Base-by-base conservation (phyloP, 2,329 filamentous ascomycete genomes). In the Tetracladium maxilliforme region DNA sequence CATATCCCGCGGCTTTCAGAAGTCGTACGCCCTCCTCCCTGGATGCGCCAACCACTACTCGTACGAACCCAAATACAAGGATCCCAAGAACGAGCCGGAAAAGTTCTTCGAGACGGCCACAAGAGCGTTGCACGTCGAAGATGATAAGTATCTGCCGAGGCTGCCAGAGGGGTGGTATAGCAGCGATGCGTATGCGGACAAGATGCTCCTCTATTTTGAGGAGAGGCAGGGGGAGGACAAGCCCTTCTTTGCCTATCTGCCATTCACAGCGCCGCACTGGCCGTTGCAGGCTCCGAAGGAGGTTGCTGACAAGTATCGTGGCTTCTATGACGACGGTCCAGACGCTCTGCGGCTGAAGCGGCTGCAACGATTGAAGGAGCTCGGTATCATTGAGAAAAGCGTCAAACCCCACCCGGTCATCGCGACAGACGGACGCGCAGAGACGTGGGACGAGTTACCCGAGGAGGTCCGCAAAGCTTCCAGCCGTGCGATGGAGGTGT, bases 301-400 rank as follows among this genome's bases (percentile, higher is more conserved):
- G 11, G 21, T 25, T 16, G 22, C 34, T 8, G 27, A 31, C 16
- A 35, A 61, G 30, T 65, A 65, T 39, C 10, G 38, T 44, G 43
- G 23, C 11, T 48, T 66, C 1, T 75, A 75, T 36, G 60, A 70
- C 23, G 64, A 69, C 5, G 70, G 70, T 0, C 69, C 70, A 1
- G 62, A 70, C 12, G 62, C 52, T 1, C 52, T 75, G 8, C 52
- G 69, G 2, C 38, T 56, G 29, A 53, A 56, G 31, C 57, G 69
- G 4, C 51, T 75, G 10, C 52, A 60, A 30, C 48, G 56, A 4
- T 54, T 73, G 24, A 68, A 67, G 34, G 56, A 69, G 9, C 50
- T 71, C 6, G 69, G 68, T 5, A 52, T 75, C 37, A 52, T 71
- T 7, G 40, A 51, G 2, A 37, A 52, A 10, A 56, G 68, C 25